Conservation (phyloP, 1,139 yeast species). For the Diutina rugosa region DNA sequence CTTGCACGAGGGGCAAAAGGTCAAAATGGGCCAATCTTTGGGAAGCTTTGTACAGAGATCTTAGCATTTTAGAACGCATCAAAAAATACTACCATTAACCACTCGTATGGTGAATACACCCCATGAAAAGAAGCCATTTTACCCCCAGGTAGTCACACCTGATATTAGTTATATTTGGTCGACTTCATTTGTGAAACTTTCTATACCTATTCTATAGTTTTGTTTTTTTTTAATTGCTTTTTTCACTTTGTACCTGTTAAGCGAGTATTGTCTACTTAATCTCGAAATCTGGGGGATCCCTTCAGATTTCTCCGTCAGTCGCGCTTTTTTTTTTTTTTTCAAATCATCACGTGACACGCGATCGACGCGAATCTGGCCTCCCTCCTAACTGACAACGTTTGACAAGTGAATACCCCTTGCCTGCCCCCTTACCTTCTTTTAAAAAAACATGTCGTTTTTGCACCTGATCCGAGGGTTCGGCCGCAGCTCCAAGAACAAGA, state of each 20-base stretch:
- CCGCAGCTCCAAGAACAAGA: conserved; percentile 44
- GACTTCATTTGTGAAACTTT: too few species aligned
- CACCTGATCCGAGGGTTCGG: conserved; percentile 49
- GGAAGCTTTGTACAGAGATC: conserved; percentile 33
- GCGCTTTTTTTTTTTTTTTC: too few species aligned
- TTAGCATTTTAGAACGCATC: neutral
- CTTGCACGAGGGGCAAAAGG: conserved; percentile 59
- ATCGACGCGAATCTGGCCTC: neutral
- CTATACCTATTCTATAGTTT: too few species aligned
- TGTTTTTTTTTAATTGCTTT: too few species aligned
- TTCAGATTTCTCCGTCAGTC: too few species aligned
- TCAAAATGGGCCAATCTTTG: conserved; percentile 74
- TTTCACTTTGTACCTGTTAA: too few species aligned
- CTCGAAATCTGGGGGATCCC: too few species aligned
- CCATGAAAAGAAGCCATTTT: neutral
- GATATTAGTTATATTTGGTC: neutral
- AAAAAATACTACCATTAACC: too few species aligned
- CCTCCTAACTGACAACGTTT: neutral
- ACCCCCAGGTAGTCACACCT: neutral
- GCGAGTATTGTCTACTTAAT: too few species aligned
- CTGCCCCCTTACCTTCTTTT: neutral
- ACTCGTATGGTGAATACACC: too few species aligned
- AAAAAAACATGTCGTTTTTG: conserved; percentile 25
- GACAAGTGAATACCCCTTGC: neutral
- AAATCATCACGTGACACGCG: neutral